Base-by-base conservation (phyloP, 169 alveolate species). In the Sarcocystis neurona region DNA sequence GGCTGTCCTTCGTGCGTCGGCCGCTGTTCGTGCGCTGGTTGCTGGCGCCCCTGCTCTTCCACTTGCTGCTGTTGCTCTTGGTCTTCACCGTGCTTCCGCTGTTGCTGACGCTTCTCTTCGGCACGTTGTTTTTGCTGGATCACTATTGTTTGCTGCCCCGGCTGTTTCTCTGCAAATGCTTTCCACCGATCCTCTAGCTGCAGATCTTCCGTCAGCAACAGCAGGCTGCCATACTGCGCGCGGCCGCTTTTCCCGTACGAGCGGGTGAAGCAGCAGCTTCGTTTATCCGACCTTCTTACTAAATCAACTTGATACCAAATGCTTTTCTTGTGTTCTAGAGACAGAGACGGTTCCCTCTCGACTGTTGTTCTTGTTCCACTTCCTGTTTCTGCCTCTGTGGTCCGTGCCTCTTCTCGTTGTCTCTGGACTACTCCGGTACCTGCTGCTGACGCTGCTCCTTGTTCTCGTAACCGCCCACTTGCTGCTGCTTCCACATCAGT, bases 181-280 rank as follows among this genome's bases (percentile, higher is more conserved):
- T n/a, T 39, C 82, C 74, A 37, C 37, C 63, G 87, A 8, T n/a
- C 50, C 47, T 79, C 70, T 30, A 79, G 44, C 74, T 20, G 44
- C 50, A 79, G 48, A 34, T 79, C 75, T n/a, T 79, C 74, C 56
- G 47, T 75, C n/a, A 79, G 44, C 44, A 79, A 43, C 2, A 79
- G 50, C 18, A 79, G 58, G 20, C 87, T 79, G 70, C 87, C 87
- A 75, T 79, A 79, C 75, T 79, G 87, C 39, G 87, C 87, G 39
- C n/a, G 87, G 48, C 87, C 70, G 30, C 66, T 79, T 15, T 50
- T 41, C 60, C 87, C 87, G 34, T 79, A 79, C 15, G 58, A 44
- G 41, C 75, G 70, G 50, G 87, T 79, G 87, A 79, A 79, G 75
- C 87, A 79, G 87, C 75, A 50, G 87, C 87, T 79, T 32, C 87